A percentile compares a stretch with the other conserved stretches of the same genome.
phyloP scores from a whole-genome alignment of 768 basidiomycete genomes.

The Amanita fuliginea region DNA sequence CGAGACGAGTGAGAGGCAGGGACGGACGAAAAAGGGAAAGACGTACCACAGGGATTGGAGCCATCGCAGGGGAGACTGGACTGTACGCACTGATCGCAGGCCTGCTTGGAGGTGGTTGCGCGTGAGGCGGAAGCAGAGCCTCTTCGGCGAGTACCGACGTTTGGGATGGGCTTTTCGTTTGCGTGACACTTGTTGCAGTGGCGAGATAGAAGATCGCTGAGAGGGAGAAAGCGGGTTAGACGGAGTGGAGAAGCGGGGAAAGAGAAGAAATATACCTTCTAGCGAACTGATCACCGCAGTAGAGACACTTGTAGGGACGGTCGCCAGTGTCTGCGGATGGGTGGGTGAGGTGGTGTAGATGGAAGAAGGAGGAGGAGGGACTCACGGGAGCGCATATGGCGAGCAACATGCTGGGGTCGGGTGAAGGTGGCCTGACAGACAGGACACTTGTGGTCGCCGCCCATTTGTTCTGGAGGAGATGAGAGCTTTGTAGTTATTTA shows the following conservation, averaged over 20 bases:
- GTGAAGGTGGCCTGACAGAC: conserved; percentile 85
- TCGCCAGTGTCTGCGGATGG: conserved; percentile 66
- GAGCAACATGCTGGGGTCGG: conserved; percentile 79
- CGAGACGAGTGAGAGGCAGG: conserved; percentile 5
- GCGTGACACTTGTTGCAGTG: conserved; percentile 87
- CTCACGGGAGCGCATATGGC: conserved; percentile 88
- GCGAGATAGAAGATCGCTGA: conserved; percentile 72
- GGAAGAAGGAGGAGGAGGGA: conserved; percentile 15
- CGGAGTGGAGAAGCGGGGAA: conserved; percentile 1
- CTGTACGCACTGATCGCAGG: conserved; percentile 79
- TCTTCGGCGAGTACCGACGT: conserved; percentile 42
- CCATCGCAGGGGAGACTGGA: conserved; percentile 70
- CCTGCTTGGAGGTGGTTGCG: conserved; percentile 72
- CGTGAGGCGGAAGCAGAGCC: conserved; percentile 56
- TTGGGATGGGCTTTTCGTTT: conserved; percentile 47
- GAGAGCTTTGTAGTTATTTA: conserved; percentile 18
- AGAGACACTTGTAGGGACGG: conserved; percentile 80
- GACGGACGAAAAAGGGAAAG: conserved; percentile 4
- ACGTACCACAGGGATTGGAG: conserved; percentile 64
- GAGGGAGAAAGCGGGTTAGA: not conserved
- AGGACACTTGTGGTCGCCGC: conserved; percentile 77
- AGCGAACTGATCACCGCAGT: conserved; percentile 86
- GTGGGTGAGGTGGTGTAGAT: conserved; percentile 10
- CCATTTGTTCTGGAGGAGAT: conserved; percentile 34
- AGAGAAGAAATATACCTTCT: conserved; percentile 39